Percentiles rank a stretch among this genome's conserved stretches.
Evolutionary conservation across 495 filamentous ascomycete species (phyloP).

Genomic region (Penicillium verhagenii): DNA sequence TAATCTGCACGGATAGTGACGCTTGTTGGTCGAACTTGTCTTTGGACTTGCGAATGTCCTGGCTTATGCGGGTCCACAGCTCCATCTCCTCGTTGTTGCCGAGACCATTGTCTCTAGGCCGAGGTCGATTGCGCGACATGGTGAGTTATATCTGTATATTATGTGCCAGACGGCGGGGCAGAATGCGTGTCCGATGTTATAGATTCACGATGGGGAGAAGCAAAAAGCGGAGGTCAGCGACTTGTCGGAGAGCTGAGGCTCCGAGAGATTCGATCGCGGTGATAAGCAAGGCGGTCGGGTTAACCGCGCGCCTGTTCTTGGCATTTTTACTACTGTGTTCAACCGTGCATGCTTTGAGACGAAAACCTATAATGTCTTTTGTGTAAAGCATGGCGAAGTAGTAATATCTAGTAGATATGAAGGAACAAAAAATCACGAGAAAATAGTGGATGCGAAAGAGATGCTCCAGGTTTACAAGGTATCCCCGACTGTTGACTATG

Average conservation of each 20-base stretch:
- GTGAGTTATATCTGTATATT: neutral
- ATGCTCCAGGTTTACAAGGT: too few relatives aligned
- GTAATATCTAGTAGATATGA: too few relatives aligned
- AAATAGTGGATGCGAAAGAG: too few relatives aligned
- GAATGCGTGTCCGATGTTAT: neutral
- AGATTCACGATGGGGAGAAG: neutral
- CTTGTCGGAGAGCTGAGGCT: slow-evolving; percentile 5
- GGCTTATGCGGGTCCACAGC: slow-evolving; percentile 62
- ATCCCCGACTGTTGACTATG: too few relatives aligned
- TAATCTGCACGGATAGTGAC: slow-evolving; percentile 50
- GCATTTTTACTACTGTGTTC: too few relatives aligned
- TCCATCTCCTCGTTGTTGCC: slow-evolving; percentile 61
- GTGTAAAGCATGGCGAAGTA: too few relatives aligned
- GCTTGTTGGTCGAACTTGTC: slow-evolving; percentile 60
- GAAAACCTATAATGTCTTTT: too few relatives aligned
- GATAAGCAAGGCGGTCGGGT: slow-evolving; percentile 17
- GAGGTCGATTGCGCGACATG: slow-evolving; percentile 49
- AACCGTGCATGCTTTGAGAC: too few relatives aligned
- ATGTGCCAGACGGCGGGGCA: neutral
- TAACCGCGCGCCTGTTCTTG: slow-evolving; percentile 16
- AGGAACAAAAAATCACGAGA: too few relatives aligned
- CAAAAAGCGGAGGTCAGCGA: neutral
- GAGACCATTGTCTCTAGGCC: slow-evolving; percentile 47
- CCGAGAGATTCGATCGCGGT: neutral
- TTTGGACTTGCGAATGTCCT: slow-evolving; percentile 56